phyloP scores from a whole-genome alignment of 768 basidiomycete genomes.

The Dacryopinax primogenitus region DNA sequence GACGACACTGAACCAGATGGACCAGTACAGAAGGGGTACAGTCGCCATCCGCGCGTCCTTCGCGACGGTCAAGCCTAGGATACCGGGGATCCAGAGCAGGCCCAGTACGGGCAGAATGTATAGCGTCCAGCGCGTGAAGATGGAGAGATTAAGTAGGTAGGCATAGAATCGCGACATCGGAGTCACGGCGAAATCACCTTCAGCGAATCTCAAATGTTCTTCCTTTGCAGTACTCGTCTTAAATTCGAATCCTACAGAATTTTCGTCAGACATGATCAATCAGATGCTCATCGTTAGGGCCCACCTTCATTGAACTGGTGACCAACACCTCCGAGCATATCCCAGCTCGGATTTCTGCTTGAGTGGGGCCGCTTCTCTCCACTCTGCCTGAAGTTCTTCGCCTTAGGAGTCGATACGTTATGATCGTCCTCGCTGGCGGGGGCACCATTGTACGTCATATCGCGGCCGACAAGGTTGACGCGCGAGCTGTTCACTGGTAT shows the following conservation, averaged over 20 bases:
- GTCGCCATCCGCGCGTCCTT: slow-evolving; percentile 50
- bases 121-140: slow-evolving; percentile 66
- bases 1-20: slow-evolving; percentile 65
- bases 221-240: neutral
- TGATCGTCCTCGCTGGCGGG: neutral
- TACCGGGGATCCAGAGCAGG: slow-evolving; percentile 35
- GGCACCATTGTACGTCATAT: neutral
- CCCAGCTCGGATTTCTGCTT: neutral
- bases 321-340: neutral
- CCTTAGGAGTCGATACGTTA: neutral
- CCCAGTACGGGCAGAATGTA: slow-evolving; percentile 28
- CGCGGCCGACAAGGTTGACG: neutral
- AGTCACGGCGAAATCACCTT: neutral
- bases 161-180: slow-evolving; percentile 38
- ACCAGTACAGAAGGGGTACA: slow-evolving; percentile 60
- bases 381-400: slow-evolving; percentile 3
- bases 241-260: neutral
- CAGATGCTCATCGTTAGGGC: neutral
- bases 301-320: slow-evolving; percentile 6
- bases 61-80: slow-evolving; percentile 45
- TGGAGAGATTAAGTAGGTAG: slow-evolving; percentile 60
- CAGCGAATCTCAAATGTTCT: neutral
- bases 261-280: neutral
- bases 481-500: neutral
- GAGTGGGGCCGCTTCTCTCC: slow-evolving; percentile 1